Percentiles rank a stretch among this genome's conserved stretches.
Evolutionary conservation across 345 rosid genomes (phyloP).

Genomic region (Orychophragmus violaceus): DNA sequence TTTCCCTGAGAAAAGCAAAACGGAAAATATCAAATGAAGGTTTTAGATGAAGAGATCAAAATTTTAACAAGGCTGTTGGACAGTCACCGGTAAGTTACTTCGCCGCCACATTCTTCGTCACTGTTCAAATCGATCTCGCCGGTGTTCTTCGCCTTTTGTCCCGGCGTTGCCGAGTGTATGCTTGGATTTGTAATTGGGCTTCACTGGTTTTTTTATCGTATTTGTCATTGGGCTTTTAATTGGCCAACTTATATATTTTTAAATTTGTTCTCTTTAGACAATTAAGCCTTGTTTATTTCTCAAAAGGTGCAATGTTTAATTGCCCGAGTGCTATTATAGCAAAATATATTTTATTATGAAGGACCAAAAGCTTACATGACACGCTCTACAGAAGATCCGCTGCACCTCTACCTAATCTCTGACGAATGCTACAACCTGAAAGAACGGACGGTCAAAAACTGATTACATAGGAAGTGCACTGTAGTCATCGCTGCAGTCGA

Average conservation of each 20-base stretch:
- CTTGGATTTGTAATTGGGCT: not conserved
- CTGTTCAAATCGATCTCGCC: slow-evolving; percentile 16
- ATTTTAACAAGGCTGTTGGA: not conserved
- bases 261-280: too few relatives aligned
- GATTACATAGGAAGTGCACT: not conserved
- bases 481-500: not conserved
- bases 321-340: not conserved
- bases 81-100: slow-evolving; percentile 31
- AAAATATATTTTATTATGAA: not conserved
- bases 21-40: not conserved
- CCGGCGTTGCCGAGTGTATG: not conserved
- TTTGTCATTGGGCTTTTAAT: not conserved
- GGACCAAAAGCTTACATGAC: slow-evolving; percentile 26
- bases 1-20: slow-evolving; percentile 36
- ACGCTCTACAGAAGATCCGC: slow-evolving; percentile 14
- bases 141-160: not conserved
- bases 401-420: not conserved
- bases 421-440: not conserved
- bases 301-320: not conserved
- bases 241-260: too few relatives aligned
- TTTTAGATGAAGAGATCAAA: not conserved
- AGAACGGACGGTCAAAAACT: slow-evolving; percentile 10
- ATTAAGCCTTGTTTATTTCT: too few relatives aligned
- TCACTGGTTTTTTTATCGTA: not conserved
- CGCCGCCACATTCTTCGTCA: slow-evolving; percentile 54